Evolutionary conservation across 176 grass and related monocot genomes (phyloP), one percentile per base, ranked within the genome.

Genomic region (Eleusine coracana): DNA sequence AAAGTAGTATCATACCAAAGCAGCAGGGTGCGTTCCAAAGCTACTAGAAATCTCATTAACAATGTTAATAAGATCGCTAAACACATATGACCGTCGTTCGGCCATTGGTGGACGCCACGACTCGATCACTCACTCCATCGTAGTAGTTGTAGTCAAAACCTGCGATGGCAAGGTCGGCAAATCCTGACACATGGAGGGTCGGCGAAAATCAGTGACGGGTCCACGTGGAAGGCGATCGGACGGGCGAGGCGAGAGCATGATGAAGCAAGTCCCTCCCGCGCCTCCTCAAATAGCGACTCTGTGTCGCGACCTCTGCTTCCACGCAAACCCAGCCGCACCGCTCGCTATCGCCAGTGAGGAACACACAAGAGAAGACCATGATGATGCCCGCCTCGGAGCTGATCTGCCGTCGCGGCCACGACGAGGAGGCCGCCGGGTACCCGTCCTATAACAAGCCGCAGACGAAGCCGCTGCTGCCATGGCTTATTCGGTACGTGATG

Each of bases 331-430:
- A 48, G n/a, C 68, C 74, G 38, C 10, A 31, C 66, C 15, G n/a
- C 14, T 31, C 56, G 36, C 68, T 34, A 7, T 0, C 54, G 13
- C 52, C 16, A 31, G 31, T 16, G 49, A 13, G 16, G 46, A 28
- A 46, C 9, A 46, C 11, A 10, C 31, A 36, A 23, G 66, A 59
- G 49, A 62, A 38, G 52, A 25, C 36, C 71, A 1, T 34, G 44
- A 34, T 34, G 31, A 34, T 34, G 31, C 31, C 31, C 31, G 3
- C 27, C 34, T 94, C 93, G 48, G 93, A 92, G 87, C 90, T 95
- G 42, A 79, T 68, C 85, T 90, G 74, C 82, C 69, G 90, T 79
- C 62, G 90, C 5, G 88, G 82, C 21, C 85, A 92, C 82, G 88
- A 84, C 42, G 80, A 55, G 52, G 6, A 7, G 17, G 39, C 66